These are phyloP conservation scores for Fusarium albidum DNA, from an alignment of 2,329 filamentous ascomycete genomes.

Conservation along the genomic window DNA sequence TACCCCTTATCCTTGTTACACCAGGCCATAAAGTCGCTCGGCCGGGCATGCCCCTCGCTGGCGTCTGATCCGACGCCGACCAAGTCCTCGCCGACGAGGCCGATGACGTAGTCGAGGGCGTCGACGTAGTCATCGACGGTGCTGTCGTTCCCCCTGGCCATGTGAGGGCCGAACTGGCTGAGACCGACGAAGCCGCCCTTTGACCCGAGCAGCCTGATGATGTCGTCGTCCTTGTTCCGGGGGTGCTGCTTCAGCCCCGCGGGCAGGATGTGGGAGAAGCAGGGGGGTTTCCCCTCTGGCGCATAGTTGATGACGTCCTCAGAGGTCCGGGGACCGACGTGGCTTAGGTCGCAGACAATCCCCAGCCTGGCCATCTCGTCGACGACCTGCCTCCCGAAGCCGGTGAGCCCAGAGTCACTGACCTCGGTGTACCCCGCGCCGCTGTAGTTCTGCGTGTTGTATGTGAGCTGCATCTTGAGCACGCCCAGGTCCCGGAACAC, in stretches of 20 bases:
- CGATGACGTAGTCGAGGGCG: conserved; percentile 49
- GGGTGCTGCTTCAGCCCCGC: conserved; percentile 46
- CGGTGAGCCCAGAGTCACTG: conserved; percentile 47
- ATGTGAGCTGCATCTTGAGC: conserved; percentile 53
- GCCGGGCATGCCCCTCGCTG: conserved; percentile 49
- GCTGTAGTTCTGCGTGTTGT: conserved; percentile 53
- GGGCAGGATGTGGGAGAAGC: conserved; percentile 50
- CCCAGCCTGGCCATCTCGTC: conserved; percentile 46
- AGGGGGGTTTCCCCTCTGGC: conserved; percentile 47
- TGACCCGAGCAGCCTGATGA: conserved; percentile 46
- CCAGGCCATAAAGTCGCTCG: conserved; percentile 51
- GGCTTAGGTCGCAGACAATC: conserved; percentile 47
- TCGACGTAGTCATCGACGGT: conserved; percentile 52
- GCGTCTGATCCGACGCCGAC: conserved; percentile 49
- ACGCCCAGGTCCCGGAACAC: conserved; percentile 52
- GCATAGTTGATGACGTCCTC: conserved; percentile 47
- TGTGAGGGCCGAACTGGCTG: conserved; percentile 50
- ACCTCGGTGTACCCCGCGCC: conserved; percentile 50
- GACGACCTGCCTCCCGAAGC: conserved; percentile 45
- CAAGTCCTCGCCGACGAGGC: conserved; percentile 46
- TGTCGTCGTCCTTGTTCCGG: conserved; percentile 48
- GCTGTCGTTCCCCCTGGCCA: conserved; percentile 50
- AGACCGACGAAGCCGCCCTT: conserved; percentile 50
- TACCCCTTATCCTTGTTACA: conserved; percentile 53
- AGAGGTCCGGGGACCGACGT: conserved; percentile 45